These are phyloP conservation scores for Phytophthora pisi DNA, from an alignment of 352 stramenopile genomes.

Conservation along the genomic window DNA sequence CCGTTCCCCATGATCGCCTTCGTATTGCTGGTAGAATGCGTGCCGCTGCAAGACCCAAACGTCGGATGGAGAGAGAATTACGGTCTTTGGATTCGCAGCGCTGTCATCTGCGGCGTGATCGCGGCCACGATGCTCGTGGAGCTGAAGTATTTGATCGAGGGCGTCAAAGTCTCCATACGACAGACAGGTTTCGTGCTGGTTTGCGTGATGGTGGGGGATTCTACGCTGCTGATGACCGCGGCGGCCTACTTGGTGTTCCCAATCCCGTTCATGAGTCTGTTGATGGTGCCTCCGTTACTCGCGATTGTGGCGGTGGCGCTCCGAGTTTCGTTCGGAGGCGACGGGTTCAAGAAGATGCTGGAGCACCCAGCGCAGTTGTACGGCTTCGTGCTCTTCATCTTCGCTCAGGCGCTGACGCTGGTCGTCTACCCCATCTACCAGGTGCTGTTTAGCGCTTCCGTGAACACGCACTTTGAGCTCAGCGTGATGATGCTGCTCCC, in stretches of 20 bases:
- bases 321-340: background rate
- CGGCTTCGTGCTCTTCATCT: constrained; percentile 20
- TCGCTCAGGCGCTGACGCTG: constrained; percentile 17
- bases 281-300: constrained; percentile 24
- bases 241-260: constrained; percentile 23
- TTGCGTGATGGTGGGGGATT: constrained; percentile 12
- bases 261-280: constrained; percentile 24
- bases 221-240: constrained; percentile 8
- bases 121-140: constrained; percentile 17
- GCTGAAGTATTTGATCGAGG: constrained; percentile 21
- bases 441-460: constrained; percentile 14
- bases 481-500: constrained; percentile 16
- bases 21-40: constrained; percentile 15
- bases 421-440: constrained; percentile 22
- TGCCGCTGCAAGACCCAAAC: constrained; percentile 17
- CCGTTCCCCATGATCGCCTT: constrained; percentile 24
- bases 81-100: constrained; percentile 22
- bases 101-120: constrained; percentile 17
- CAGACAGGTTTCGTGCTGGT: constrained; percentile 14
- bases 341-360: constrained; percentile 10
- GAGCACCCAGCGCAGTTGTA: constrained; percentile 16
- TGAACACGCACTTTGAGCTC: constrained; percentile 11
- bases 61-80: constrained; percentile 20
- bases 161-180: constrained; percentile 10
- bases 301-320: constrained; percentile 9